Base-by-base conservation (phyloP, 2,329 filamentous ascomycete species). In the Fusarium sp. region DNA sequence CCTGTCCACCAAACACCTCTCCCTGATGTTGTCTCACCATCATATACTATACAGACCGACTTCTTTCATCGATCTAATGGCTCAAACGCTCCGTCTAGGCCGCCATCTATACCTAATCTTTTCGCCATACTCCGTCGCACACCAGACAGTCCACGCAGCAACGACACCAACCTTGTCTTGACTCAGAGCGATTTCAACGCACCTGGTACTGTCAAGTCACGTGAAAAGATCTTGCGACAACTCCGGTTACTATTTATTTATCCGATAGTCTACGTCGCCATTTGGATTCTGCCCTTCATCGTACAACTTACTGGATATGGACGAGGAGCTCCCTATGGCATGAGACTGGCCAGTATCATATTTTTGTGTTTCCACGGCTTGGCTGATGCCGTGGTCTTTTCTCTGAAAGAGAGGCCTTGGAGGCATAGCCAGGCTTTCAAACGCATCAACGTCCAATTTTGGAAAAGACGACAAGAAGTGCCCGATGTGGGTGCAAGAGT, bases 161-260 rank as follows among this genome's bases (percentile, higher is more conserved):
- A 71, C 2, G 71, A 65, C 7, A 74, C 69, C 1, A 49, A 72
- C 12, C 49, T 64, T 2, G 47, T 73, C 9, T 61, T 77, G 13
- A 57, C 69, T 11, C 65, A 67, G 33, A 59, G 63, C 21, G 61
- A 57, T 61, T 70, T 79, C 16, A 76, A 79, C 57, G 63, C 75
- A 6, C 75, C 78, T 0, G 79, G 78, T 8, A 80, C 84, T 49
- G 69, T 79, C 25, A 77, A 80, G 50, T 79, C 87, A 13, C 86
- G 90, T 18, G 83, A 86, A 21, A 88, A 87, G 65, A 91, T 93
- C 66, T 87, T 88, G 49, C 88, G 91, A 15, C 92, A 95, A 77
- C 86, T 95, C 5, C 88, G 91, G 37, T 87, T 92, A 35, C 85
- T 95, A 23, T 94, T 95, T 81, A 89, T 94, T 53, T 96, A 96